These are phyloP conservation scores for Croton laevigatus DNA, from an alignment of 441 rosid genomes.

Conservation along the genomic window DNA sequence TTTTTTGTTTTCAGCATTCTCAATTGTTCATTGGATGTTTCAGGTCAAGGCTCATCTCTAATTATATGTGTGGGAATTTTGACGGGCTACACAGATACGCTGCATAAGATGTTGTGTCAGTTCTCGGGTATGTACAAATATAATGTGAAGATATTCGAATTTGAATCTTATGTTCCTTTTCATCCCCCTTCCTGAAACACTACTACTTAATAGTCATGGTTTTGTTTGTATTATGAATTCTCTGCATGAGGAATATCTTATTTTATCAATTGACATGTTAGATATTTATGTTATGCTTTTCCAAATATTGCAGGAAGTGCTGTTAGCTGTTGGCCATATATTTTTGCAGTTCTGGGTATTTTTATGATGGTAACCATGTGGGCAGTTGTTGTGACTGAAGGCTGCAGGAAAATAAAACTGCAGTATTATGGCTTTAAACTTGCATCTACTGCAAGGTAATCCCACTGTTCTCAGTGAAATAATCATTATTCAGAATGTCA, in stretches of 20 bases:
- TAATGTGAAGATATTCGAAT: slow-evolving; percentile 13
- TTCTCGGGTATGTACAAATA: slow-evolving; percentile 58
- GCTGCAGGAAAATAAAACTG: slow-evolving; percentile 94
- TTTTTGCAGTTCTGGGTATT: slow-evolving; percentile 60
- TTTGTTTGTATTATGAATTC: not conserved
- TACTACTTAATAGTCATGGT: not conserved
- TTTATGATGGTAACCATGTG: slow-evolving; percentile 86
- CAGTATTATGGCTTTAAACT: slow-evolving; percentile 94
- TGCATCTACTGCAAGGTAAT: slow-evolving; percentile 84
- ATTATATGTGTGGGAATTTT: slow-evolving; percentile 91
- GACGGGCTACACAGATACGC: slow-evolving; percentile 88
- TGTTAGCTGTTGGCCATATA: slow-evolving; percentile 70
- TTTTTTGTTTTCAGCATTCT: not conserved
- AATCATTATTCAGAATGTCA: not conserved
- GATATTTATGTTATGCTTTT: slow-evolving; percentile 17
- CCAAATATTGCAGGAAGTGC: slow-evolving; percentile 53
- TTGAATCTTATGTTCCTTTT: not conserved
- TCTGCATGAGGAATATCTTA: not conserved
- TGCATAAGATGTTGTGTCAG: slow-evolving; percentile 84
- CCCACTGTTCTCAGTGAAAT: not conserved
- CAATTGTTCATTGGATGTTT: slow-evolving; percentile 27
- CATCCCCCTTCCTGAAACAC: not conserved
- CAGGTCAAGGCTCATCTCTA: slow-evolving; percentile 94
- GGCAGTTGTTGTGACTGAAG: slow-evolving; percentile 94
- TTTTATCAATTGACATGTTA: not conserved